A percentile compares a stretch with the other conserved stretches of the same genome.
phyloP scores from a whole-genome alignment of 2,329 filamentous ascomycete species.

The Pseudogymnoascus sp. region DNA sequence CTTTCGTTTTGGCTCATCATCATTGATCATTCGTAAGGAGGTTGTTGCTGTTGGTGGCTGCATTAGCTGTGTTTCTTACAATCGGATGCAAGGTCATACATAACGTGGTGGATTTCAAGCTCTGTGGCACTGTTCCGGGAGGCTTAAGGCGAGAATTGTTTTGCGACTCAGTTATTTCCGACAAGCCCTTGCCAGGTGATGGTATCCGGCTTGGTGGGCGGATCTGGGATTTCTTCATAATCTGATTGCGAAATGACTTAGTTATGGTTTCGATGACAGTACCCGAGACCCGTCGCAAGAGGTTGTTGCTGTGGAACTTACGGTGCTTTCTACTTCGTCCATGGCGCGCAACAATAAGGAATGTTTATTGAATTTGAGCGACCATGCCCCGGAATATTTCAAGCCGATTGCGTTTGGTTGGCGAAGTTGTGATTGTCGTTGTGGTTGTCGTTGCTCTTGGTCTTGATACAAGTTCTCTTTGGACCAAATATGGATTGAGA shows the following conservation, averaged over 20 bases:
- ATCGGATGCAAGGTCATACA: slow-evolving; percentile 12
- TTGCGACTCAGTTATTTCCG: slow-evolving; percentile 53
- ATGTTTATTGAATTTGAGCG: background rate
- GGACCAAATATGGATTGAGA: slow-evolving; percentile 3
- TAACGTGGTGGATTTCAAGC: slow-evolving; percentile 5
- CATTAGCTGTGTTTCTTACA: background rate
- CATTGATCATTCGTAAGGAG: slow-evolving; percentile 34
- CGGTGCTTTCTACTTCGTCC: slow-evolving; percentile 9
- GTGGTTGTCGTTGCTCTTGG: background rate
- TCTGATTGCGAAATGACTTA: slow-evolving; percentile 15
- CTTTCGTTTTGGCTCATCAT: slow-evolving; percentile 53
- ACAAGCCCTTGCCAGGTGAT: slow-evolving; percentile 32
- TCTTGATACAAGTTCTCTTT: slow-evolving; percentile 2
- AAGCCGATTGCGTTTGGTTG: background rate
- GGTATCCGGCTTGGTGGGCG: slow-evolving; percentile 22
- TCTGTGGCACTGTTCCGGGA: slow-evolving; percentile 16
- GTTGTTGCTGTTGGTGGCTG: slow-evolving; percentile 5
- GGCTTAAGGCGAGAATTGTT: slow-evolving; percentile 45
- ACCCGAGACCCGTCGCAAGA: background rate
- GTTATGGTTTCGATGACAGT: background rate
- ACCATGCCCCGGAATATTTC: background rate
- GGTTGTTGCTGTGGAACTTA: slow-evolving; percentile 5
- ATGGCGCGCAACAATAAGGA: slow-evolving; percentile 8
- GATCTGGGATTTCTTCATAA: slow-evolving; percentile 22
- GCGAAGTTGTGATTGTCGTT: slow-evolving; percentile 3